A percentile compares a stretch with the other conserved stretches of the same genome.
These are phyloP conservation scores for Globisporangium irregulare DNA, from an alignment of 352 stramenopile species.

Conservation along the genomic window DNA sequence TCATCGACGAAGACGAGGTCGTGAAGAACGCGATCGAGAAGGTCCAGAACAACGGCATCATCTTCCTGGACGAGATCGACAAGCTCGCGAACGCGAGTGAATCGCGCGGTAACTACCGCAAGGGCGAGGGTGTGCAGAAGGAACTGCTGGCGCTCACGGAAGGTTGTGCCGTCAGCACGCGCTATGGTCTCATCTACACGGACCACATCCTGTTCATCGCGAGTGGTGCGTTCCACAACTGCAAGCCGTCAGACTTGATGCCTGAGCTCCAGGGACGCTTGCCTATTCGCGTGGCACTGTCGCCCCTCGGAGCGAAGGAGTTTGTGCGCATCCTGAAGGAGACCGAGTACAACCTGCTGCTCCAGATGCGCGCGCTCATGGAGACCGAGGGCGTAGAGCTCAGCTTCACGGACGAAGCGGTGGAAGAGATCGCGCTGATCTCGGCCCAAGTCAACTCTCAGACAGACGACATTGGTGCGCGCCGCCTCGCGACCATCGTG, in stretches of 20 bases:
- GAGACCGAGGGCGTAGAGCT: constrained; percentile 94
- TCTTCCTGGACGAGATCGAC: constrained; percentile 99
- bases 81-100: constrained; percentile 95
- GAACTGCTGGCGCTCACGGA: constrained; percentile 98
- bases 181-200: constrained; percentile 94
- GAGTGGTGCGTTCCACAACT: constrained; percentile 94
- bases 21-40: constrained; percentile 73
- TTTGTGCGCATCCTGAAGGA: constrained; percentile 98
- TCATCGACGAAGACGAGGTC: constrained; percentile 76
- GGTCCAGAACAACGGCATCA: constrained; percentile 98
- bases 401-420: constrained; percentile 94
- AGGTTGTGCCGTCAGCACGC: constrained; percentile 94
- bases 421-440: constrained; percentile 96
- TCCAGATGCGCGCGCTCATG: constrained; percentile 96
- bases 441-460: constrained; percentile 93
- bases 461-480: constrained; percentile 97
- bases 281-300: constrained; percentile 97
- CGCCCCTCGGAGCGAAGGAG: constrained; percentile 95
- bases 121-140: constrained; percentile 97
- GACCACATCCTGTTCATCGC: constrained; percentile 99
- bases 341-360: constrained; percentile 93
- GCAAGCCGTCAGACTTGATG: constrained; percentile 97
- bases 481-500: constrained; percentile 95
- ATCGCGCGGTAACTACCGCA: constrained; percentile 82
- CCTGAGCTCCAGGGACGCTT: constrained; percentile 97